Evolutionary conservation across 352 stramenopile genomes (phyloP).

Genomic region (Globisporangium heterothallicum): DNA sequence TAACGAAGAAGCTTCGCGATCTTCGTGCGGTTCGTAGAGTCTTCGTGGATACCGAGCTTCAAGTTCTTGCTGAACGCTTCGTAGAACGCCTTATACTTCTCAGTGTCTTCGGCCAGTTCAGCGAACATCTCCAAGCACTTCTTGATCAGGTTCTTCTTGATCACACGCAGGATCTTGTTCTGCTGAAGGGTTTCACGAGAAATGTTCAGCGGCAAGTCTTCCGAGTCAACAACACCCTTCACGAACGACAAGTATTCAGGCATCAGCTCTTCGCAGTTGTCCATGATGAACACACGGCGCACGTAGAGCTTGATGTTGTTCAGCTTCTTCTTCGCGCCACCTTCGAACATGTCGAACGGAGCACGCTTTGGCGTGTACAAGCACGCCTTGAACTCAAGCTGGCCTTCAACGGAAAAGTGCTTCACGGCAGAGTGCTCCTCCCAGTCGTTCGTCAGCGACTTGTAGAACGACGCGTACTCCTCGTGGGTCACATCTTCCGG

Average conservation of each 20-base stretch:
- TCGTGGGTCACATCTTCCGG: conserved; percentile 98
- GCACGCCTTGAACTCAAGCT: conserved; percentile 99
- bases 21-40: conserved; percentile 98
- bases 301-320: conserved; percentile 99
- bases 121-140: conserved; percentile 99
- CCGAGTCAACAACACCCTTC: conserved; percentile 99
- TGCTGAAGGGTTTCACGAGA: conserved; percentile 99
- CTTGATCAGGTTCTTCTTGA: conserved; percentile 99
- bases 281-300: conserved; percentile 99
- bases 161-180: conserved; percentile 99
- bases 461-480: conserved; percentile 99
- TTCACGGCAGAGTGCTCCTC: conserved; percentile 97
- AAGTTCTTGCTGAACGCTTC: conserved; percentile 99
- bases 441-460: conserved; percentile 99
- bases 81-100: conserved; percentile 99
- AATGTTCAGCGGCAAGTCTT: conserved; percentile 99
- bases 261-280: conserved; percentile 99
- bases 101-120: conserved; percentile 96
- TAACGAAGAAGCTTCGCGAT: conserved; percentile 99
- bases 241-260: conserved; percentile 99
- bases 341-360: conserved; percentile 99
- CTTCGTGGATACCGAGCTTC: conserved; percentile 99
- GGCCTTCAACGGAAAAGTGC: conserved; percentile 99
- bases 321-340: conserved; percentile 97
- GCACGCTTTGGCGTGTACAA: conserved; percentile 98